These are phyloP conservation scores for Hymenoscyphus repandus DNA, from an alignment of 2,329 filamentous ascomycete genomes.

Conservation along the genomic window DNA sequence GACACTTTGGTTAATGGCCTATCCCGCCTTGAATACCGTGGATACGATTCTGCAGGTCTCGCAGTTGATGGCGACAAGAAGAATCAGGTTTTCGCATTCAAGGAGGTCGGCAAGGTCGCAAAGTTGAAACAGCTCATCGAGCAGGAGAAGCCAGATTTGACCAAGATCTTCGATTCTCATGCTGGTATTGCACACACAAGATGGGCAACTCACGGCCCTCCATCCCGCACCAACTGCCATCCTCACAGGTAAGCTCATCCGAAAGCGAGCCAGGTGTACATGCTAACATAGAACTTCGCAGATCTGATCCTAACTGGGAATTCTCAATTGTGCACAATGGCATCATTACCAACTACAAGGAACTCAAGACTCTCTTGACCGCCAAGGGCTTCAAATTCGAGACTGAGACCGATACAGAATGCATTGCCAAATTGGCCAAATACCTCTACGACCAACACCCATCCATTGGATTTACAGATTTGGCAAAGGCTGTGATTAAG, in stretches of 20 bases:
- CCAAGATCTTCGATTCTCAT: conserved; percentile 95
- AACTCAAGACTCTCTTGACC: conserved; percentile 87
- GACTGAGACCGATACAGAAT: conserved; percentile 98
- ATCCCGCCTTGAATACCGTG: conserved; percentile 93
- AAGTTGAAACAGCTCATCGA: conserved; percentile 93
- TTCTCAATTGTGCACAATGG: conserved; percentile 98
- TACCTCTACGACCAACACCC: conserved; percentile 96
- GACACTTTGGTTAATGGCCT: conserved; percentile 96
- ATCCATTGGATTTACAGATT: conserved; percentile 89
- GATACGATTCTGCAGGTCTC: conserved; percentile 95
- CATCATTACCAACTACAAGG: conserved; percentile 99
- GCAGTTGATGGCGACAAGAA: conserved; percentile 98
- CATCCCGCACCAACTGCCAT: conserved; percentile 94
- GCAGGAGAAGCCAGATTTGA: conserved; percentile 74
- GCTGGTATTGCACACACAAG: conserved; percentile 97
- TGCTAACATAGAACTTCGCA: conserved; percentile 34
- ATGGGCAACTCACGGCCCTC: conserved; percentile 96
- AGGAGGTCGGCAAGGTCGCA: conserved; percentile 98
- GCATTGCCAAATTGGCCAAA: conserved; percentile 97
- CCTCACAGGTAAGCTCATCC: conserved; percentile 74
- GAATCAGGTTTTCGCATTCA: conserved; percentile 95
- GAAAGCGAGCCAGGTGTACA: background rate
- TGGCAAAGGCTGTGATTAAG: conserved; percentile 96
- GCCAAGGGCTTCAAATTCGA: conserved; percentile 98
- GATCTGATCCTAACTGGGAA: conserved; percentile 92